Percentiles rank a stretch among this genome's conserved stretches.
Evolutionary conservation across 805 yeast species (phyloP).

Genomic region (Candida loeiensis): DNA sequence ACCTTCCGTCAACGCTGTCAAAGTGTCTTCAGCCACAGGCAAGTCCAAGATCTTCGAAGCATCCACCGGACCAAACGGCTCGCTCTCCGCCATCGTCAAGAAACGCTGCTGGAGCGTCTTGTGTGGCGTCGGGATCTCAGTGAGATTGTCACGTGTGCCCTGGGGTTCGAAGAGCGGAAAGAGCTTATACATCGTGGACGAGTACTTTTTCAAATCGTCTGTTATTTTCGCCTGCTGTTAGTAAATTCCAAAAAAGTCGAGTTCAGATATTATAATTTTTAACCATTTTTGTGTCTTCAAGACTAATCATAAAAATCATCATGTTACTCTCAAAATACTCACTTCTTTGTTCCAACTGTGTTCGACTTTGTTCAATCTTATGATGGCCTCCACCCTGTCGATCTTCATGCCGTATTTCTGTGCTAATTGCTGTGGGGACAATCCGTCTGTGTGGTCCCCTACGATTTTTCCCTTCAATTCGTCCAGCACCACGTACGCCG

Average conservation of each 20-base stretch:
- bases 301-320: constrained; percentile 75
- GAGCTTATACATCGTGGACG: constrained; percentile 66
- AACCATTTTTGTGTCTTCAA: constrained; percentile 68
- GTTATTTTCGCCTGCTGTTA: constrained; percentile 13
- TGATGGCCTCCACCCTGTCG: constrained; percentile 85
- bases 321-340: constrained; percentile 36
- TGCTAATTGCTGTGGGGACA: constrained; percentile 70
- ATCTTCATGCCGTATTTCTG: constrained; percentile 74
- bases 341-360: constrained; percentile 56
- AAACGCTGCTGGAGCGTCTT: constrained; percentile 80
- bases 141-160: constrained; percentile 62
- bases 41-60: constrained; percentile 82
- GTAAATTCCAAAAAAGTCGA: constrained; percentile 5
- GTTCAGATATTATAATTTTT: constrained; percentile 27
- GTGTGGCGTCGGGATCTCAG: constrained; percentile 91
- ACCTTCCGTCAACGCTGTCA: constrained; percentile 61
- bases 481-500: constrained; percentile 59
- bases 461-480: constrained; percentile 60
- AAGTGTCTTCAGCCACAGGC: constrained; percentile 82
- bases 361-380: constrained; percentile 66
- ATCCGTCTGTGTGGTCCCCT: constrained; percentile 51
- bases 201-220: constrained; percentile 56
- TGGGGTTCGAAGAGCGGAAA: constrained; percentile 62
- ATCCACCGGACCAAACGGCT: constrained; percentile 93
- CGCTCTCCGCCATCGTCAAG: constrained; percentile 86